Percentiles rank a stretch among this genome's conserved stretches.
phyloP scores from a whole-genome alignment of 768 basidiomycete species.

The Auricularia auricula-judae region DNA sequence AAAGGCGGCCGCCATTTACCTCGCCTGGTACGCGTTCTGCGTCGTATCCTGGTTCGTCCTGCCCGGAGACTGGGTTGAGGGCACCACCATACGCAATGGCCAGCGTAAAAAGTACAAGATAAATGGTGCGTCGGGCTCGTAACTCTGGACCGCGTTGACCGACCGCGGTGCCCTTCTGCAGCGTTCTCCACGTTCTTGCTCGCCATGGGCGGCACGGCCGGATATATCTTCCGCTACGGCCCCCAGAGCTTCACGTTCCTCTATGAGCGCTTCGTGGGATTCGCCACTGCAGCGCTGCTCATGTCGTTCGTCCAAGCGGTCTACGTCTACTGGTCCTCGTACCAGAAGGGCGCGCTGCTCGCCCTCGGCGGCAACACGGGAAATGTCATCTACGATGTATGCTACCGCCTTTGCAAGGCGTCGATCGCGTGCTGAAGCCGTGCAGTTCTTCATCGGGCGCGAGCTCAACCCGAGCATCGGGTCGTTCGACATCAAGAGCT shows the following conservation, averaged over 20 bases:
- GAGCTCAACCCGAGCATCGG: conserved; percentile 85
- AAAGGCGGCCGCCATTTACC: conserved; percentile 62
- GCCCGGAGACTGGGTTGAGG: conserved; percentile 62
- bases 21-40: conserved; percentile 86
- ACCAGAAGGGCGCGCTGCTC: conserved; percentile 56
- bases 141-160: neutral
- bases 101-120: conserved; percentile 80
- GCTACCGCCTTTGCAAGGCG: conserved; percentile 15
- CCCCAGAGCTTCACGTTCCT: conserved; percentile 76
- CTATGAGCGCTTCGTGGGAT: conserved; percentile 86
- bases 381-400: conserved; percentile 80
- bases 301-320: conserved; percentile 71
- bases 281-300: conserved; percentile 68
- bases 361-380: conserved; percentile 91
- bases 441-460: conserved; percentile 86
- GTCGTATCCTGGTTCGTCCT: conserved; percentile 72
- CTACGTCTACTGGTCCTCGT: conserved; percentile 62
- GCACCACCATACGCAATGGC: conserved; percentile 63
- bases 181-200: conserved; percentile 84
- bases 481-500: conserved; percentile 62
- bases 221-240: conserved; percentile 63
- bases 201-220: conserved; percentile 59
- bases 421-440: neutral
- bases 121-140: conserved; percentile 51
- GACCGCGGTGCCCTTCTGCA: neutral